Conservation (phyloP, 2,329 filamentous ascomycete genomes). For the Xylariaceae sp. region DNA sequence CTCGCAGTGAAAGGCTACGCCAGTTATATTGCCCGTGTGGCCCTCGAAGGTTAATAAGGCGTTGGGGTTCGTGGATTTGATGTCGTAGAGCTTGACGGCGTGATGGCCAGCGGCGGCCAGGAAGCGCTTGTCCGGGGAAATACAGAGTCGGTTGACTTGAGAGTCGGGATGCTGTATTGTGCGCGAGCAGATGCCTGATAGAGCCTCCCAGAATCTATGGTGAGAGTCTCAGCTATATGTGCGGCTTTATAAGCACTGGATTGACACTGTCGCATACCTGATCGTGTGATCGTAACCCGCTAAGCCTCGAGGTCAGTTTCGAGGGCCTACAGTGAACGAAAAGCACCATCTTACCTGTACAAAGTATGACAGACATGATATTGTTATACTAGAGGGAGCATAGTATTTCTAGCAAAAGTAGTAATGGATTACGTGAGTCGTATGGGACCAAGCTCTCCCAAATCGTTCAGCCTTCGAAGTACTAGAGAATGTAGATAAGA, state of each 20-base stretch:
- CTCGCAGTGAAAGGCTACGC: constrained; percentile 97
- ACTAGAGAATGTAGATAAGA: background rate
- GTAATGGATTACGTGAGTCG: constrained; percentile 10
- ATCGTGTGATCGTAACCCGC: constrained; percentile 70
- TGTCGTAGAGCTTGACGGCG: constrained; percentile 97
- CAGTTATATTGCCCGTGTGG: constrained; percentile 94
- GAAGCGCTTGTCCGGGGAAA: constrained; percentile 96
- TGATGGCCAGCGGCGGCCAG: constrained; percentile 82
- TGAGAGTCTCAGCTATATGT: background rate
- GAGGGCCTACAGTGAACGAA: background rate
- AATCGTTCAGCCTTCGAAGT: constrained; percentile 1
- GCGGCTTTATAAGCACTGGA: background rate
- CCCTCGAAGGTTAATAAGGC: constrained; percentile 93
- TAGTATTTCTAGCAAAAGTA: constrained; percentile 7
- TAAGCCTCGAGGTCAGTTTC: constrained; percentile 37
- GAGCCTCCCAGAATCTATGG: constrained; percentile 85
- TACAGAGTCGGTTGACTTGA: constrained; percentile 97
- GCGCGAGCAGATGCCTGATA: constrained; percentile 96
- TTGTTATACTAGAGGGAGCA: constrained; percentile 17
- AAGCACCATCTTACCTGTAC: constrained; percentile 58
- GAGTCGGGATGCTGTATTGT: constrained; percentile 98
- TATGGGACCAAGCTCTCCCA: constrained; percentile 19
- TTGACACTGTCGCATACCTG: constrained; percentile 48
- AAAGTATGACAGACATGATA: constrained; percentile 70
- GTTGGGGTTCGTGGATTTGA: constrained; percentile 97